Conservation (phyloP, 805 yeast genomes). For the Pichia cabralensis region DNA sequence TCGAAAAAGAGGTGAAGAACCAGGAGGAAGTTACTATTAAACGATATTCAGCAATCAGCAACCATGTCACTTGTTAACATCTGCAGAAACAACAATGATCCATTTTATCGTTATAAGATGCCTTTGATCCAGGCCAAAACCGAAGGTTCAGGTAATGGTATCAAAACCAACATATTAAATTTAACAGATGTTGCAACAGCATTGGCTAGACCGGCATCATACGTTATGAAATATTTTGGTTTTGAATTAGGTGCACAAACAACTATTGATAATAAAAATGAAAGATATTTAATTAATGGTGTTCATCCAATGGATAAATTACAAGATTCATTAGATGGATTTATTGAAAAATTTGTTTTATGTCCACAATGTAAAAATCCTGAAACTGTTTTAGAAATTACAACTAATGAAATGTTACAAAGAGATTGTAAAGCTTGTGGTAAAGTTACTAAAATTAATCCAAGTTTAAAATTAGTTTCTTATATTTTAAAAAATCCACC, state of each 20-base stretch:
- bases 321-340: constrained; percentile 91
- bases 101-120: constrained; percentile 99
- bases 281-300: constrained; percentile 90
- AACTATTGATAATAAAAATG: constrained; percentile 64
- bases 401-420: constrained; percentile 62
- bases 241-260: constrained; percentile 97
- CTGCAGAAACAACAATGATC: constrained; percentile 94
- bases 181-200: constrained; percentile 91
- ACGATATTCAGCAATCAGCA: background rate
- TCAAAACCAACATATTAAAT: constrained; percentile 88
- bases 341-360: constrained; percentile 83
- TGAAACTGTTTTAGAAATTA: constrained; percentile 83
- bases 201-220: constrained; percentile 84
- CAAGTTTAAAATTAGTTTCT: constrained; percentile 77
- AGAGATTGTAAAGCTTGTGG: constrained; percentile 99
- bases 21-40: no score
- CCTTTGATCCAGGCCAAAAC: constrained; percentile 95
- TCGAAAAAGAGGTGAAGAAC: no score
- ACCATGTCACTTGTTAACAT: constrained; percentile 82
- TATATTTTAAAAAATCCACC: constrained; percentile 84
- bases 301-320: constrained; percentile 82
- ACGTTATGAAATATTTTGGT: constrained; percentile 90
- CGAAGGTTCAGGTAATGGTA: constrained; percentile 99
- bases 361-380: constrained; percentile 96
- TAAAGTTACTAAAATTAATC: constrained; percentile 71